Percentiles rank a stretch among this genome's conserved stretches.
phyloP scores from a whole-genome alignment of 768 basidiomycete species.

The Piloderma croceum region DNA sequence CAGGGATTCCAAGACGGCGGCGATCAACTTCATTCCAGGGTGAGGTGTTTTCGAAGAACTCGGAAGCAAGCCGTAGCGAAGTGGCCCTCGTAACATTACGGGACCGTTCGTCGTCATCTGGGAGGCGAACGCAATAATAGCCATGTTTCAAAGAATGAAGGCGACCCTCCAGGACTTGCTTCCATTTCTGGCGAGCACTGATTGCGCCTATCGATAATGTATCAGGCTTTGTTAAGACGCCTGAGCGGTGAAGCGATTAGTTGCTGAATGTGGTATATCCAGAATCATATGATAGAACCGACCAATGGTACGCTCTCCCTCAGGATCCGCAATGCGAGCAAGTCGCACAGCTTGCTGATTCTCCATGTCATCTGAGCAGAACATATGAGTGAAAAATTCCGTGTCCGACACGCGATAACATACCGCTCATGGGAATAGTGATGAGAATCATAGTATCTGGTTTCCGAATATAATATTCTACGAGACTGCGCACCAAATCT shows the following conservation, averaged over 20 bases:
- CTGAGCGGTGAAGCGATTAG: no score
- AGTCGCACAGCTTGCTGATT: slow-evolving; percentile 55
- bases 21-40: slow-evolving; percentile 53
- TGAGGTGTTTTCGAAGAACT: slow-evolving; percentile 41
- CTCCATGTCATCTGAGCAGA: slow-evolving; percentile 54
- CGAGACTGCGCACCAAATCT: slow-evolving; percentile 43
- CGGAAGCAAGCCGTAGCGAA: slow-evolving; percentile 30
- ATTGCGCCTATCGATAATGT: slow-evolving; percentile 39
- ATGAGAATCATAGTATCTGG: slow-evolving; percentile 58
- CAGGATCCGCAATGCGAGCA: slow-evolving; percentile 47
- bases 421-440: slow-evolving; percentile 62
- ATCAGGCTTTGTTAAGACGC: slow-evolving; percentile 70
- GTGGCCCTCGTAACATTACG: slow-evolving; percentile 30
- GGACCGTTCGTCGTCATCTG: slow-evolving; percentile 50
- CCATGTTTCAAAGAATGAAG: slow-evolving; percentile 45
- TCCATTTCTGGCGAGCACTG: slow-evolving; percentile 40
- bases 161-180: slow-evolving; percentile 45
- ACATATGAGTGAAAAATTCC: not conserved
- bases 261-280: not conserved
- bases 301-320: slow-evolving; percentile 62
- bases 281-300: slow-evolving; percentile 1
- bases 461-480: slow-evolving; percentile 39
- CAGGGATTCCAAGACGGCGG: slow-evolving; percentile 49
- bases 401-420: slow-evolving; percentile 5
- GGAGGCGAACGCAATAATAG: slow-evolving; percentile 66